Conservation (phyloP, 345 rosid species). For the Balakata baccata region DNA sequence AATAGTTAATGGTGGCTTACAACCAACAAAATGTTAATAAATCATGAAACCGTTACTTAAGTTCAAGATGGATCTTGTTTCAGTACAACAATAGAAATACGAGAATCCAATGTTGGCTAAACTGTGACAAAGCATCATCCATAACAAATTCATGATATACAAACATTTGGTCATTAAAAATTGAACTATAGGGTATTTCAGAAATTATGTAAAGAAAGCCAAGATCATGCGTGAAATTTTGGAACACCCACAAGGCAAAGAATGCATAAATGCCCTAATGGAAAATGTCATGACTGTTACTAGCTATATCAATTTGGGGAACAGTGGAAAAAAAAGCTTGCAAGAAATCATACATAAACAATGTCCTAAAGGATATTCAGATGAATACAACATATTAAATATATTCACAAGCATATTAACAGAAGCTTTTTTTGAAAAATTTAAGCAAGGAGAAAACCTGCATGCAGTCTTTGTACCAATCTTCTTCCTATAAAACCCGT, state of each 20-base stretch:
- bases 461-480: conserved; percentile 73
- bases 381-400: neutral
- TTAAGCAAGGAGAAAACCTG: conserved; percentile 43
- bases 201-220: neutral
- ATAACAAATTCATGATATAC: neutral
- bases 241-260: neutral
- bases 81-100: neutral
- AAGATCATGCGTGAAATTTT: neutral
- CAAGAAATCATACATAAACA: neutral
- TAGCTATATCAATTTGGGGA: neutral
- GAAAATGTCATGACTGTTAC: neutral
- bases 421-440: neutral
- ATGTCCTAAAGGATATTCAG: neutral
- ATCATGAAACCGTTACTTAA: neutral
- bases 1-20: neutral
- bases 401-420: neutral
- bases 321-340: neutral
- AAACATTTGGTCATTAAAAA: neutral
- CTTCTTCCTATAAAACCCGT: conserved; percentile 85
- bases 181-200: too few species aligned
- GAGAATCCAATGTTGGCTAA: neutral
- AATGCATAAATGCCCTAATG: neutral
- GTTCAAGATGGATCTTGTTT: neutral
- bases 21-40: neutral
- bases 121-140: neutral